phyloP scores from a whole-genome alignment of 2,329 filamentous ascomycete species.

The Ceratocystis colombiana region DNA sequence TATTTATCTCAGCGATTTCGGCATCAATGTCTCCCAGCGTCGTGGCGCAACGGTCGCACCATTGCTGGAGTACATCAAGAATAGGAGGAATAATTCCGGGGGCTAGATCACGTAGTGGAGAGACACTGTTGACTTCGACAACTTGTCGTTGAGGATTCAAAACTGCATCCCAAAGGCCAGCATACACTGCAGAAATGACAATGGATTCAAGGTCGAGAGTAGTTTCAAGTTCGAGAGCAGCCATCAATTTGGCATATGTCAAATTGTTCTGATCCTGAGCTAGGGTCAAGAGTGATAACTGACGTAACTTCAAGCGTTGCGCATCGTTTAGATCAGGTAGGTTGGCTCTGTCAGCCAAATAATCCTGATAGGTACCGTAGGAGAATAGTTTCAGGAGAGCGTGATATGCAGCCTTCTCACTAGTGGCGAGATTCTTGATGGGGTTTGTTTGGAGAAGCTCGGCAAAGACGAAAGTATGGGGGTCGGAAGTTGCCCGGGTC shows the following conservation, averaged over 20 bases:
- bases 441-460: slow-evolving; percentile 78
- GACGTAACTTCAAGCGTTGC: slow-evolving; percentile 76
- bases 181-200: slow-evolving; percentile 79
- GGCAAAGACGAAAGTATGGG: slow-evolving; percentile 84
- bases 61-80: slow-evolving; percentile 57
- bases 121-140: slow-evolving; percentile 69
- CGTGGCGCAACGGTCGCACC: slow-evolving; percentile 66
- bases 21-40: slow-evolving; percentile 66
- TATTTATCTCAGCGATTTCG: slow-evolving; percentile 47
- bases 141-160: slow-evolving; percentile 67
- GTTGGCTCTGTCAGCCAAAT: slow-evolving; percentile 38
- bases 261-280: slow-evolving; percentile 58
- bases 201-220: slow-evolving; percentile 69
- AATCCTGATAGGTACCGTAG: slow-evolving; percentile 78
- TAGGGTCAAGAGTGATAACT: slow-evolving; percentile 78
- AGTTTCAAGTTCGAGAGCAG: slow-evolving; percentile 55
- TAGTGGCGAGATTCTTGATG: slow-evolving; percentile 58
- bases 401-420: slow-evolving; percentile 45
- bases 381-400: slow-evolving; percentile 79
- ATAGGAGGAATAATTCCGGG: slow-evolving; percentile 62
- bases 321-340: slow-evolving; percentile 62
- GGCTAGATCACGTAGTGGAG: slow-evolving; percentile 75
- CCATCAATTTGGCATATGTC: slow-evolving; percentile 60
- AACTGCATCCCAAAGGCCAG: slow-evolving; percentile 68
- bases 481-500: slow-evolving; percentile 75